phyloP scores from a whole-genome alignment of 1,284 basidiomycete genomes.

The Heterobasidion occidentale region DNA sequence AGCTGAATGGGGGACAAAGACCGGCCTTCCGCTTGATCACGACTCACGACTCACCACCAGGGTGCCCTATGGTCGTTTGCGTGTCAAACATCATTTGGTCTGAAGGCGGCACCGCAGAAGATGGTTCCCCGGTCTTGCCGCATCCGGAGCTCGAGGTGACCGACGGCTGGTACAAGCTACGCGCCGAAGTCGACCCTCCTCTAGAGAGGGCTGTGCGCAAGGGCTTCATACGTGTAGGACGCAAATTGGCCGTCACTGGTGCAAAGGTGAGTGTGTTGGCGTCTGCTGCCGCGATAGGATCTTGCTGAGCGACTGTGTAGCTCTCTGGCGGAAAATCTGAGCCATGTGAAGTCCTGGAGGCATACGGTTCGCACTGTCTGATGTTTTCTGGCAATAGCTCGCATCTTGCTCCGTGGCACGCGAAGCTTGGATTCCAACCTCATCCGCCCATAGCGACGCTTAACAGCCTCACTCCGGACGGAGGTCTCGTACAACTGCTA shows the following conservation, averaged over 20 bases:
- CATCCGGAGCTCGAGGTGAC: slow-evolving; percentile 74
- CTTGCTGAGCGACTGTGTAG: slow-evolving; percentile 29
- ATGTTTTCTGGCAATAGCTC: slow-evolving; percentile 79
- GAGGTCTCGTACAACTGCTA: slow-evolving; percentile 72
- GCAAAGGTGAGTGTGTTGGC: slow-evolving; percentile 53
- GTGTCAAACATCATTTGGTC: slow-evolving; percentile 67
- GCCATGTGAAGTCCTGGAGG: slow-evolving; percentile 78
- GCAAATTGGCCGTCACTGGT: slow-evolving; percentile 78
- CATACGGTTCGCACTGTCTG: slow-evolving; percentile 63
- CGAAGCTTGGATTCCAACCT: slow-evolving; percentile 72
- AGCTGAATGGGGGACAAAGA: slow-evolving; percentile 72
- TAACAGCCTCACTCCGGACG: slow-evolving; percentile 75
- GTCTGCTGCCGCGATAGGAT: background rate
- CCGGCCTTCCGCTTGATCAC: slow-evolving; percentile 76
- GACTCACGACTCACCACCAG: slow-evolving; percentile 67
- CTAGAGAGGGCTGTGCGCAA: slow-evolving; percentile 63
- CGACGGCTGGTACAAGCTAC: slow-evolving; percentile 93
- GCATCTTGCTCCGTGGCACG: slow-evolving; percentile 82
- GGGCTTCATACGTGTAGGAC: slow-evolving; percentile 65
- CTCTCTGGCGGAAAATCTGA: slow-evolving; percentile 67
- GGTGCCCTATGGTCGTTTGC: slow-evolving; percentile 77
- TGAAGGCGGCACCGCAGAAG: slow-evolving; percentile 27
- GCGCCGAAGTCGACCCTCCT: slow-evolving; percentile 68
- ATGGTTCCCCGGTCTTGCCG: slow-evolving; percentile 28
- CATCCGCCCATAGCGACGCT: slow-evolving; percentile 67